Evolutionary conservation across 257 asterid species (phyloP).

Genomic region (Sherardia arvensis): DNA sequence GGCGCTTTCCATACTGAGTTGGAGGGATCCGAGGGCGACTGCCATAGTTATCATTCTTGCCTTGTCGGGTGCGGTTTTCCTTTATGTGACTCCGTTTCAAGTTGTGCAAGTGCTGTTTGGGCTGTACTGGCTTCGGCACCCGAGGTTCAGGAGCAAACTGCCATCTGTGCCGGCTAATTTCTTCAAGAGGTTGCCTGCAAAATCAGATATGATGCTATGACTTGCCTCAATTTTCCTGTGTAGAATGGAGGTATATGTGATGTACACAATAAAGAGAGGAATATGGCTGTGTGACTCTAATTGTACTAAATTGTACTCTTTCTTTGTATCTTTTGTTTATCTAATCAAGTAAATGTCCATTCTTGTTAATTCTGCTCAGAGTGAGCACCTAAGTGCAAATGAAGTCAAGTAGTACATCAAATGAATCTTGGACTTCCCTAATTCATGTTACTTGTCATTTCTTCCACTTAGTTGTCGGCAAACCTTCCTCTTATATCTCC

Average conservation of each 20-base stretch:
- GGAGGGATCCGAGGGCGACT: conserved; percentile 96
- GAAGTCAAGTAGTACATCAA: neutral
- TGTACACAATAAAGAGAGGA: conserved; percentile 16
- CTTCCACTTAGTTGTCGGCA: neutral
- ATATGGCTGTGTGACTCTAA: neutral
- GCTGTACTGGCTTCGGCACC: conserved; percentile 70
- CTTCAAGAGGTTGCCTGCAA: conserved; percentile 91
- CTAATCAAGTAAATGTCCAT: neutral
- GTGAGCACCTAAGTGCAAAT: conserved; percentile 13
- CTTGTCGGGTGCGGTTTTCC: conserved; percentile 53
- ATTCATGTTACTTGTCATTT: neutral
- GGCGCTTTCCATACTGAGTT: conserved; percentile 61
- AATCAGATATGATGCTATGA: conserved; percentile 74
- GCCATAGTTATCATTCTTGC: conserved; percentile 54
- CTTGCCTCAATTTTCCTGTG: conserved; percentile 6
- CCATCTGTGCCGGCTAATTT: conserved; percentile 81
- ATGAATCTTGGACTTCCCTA: neutral
- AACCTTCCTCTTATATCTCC: neutral
- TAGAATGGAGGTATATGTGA: conserved; percentile 7
- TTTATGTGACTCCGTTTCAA: conserved; percentile 74
- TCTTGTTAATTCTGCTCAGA: neutral
- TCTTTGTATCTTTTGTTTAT: conserved; percentile 13
- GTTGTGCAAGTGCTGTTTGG: conserved; percentile 57
- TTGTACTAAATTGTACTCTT: conserved; percentile 17
- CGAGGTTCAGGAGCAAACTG: conserved; percentile 57